Percentiles rank a stretch among this genome's conserved stretches.
Evolutionary conservation across 1,284 basidiomycete genomes (phyloP).

Genomic region (Cutaneotrichosporon mucoides): DNA sequence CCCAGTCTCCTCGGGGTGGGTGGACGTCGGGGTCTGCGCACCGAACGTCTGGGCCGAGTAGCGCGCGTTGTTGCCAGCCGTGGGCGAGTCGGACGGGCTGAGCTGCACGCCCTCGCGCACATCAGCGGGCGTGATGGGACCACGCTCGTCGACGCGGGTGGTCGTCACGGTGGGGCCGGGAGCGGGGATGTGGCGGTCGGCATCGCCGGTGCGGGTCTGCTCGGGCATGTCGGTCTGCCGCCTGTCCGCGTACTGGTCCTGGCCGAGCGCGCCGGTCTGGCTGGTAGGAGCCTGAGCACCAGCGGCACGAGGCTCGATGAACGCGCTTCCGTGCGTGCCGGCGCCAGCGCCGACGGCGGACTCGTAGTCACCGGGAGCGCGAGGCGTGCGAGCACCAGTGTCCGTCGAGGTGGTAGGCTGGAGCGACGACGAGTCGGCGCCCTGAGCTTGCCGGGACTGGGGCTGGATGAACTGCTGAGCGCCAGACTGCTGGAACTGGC

Average conservation of each 20-base stretch:
- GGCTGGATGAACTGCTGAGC: not conserved
- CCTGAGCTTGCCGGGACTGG: too few species aligned
- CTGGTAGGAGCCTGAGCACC: not conserved
- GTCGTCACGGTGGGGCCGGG: too few species aligned
- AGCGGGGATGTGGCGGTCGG: not conserved
- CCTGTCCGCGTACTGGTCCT: not conserved
- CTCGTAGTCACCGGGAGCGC: too few species aligned
- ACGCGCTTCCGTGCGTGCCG: not conserved
- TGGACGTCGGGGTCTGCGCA: not conserved
- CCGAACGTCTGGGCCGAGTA: too few species aligned
- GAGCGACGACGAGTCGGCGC: too few species aligned
- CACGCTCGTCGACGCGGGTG: not conserved
- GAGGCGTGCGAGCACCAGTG: too few species aligned
- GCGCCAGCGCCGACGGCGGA: not conserved
- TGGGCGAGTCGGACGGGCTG: not conserved
- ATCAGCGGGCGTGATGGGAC: not conserved
- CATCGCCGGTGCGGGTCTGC: too few species aligned
- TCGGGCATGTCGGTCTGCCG: not conserved
- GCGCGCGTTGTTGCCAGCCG: not conserved
- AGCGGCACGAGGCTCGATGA: not conserved
- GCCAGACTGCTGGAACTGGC: too few species aligned
- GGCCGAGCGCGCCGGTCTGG: too few species aligned
- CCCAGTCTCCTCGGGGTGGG: not conserved
- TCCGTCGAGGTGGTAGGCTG: too few species aligned
- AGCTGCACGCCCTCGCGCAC: not conserved